These are phyloP conservation scores for Calamus simplicifolius DNA, from an alignment of 176 grass and related monocot species.

Conservation along the genomic window DNA sequence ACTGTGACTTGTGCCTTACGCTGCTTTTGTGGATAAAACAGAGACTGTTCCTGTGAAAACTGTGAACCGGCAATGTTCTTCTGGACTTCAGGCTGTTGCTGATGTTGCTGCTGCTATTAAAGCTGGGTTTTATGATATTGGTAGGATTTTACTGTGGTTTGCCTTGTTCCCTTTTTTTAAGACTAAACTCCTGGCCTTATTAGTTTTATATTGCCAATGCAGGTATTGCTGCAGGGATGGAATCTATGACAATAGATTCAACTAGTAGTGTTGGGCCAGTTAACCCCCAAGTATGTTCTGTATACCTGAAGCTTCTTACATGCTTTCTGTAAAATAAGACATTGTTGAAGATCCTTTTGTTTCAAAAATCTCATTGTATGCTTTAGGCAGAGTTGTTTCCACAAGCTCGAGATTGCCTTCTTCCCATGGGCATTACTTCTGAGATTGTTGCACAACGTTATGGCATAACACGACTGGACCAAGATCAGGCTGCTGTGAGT, in stretches of 20 bases:
- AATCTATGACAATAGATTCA: slow-evolving; percentile 69
- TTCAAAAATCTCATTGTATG: neutral
- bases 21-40: slow-evolving; percentile 9
- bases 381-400: slow-evolving; percentile 51
- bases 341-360: neutral
- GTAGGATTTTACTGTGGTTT: slow-evolving; percentile 17
- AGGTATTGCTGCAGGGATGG: slow-evolving; percentile 92
- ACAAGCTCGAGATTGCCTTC: slow-evolving; percentile 83
- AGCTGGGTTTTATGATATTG: slow-evolving; percentile 92
- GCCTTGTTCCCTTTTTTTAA: neutral
- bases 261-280: slow-evolving; percentile 61
- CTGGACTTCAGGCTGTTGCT: slow-evolving; percentile 87
- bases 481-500: slow-evolving; percentile 93
- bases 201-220: slow-evolving; percentile 1
- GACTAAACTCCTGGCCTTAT: neutral
- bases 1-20: neutral
- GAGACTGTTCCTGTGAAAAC: slow-evolving; percentile 90
- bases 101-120: slow-evolving; percentile 86
- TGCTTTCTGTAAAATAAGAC: neutral
- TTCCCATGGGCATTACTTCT: slow-evolving; percentile 90
- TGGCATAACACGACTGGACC: slow-evolving; percentile 72
- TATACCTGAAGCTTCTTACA: too few species aligned
- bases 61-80: slow-evolving; percentile 91
- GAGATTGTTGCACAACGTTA: slow-evolving; percentile 88
- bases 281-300: slow-evolving; percentile 67